These are phyloP conservation scores for Arachnomyces sp. DNA, from an alignment of 2,329 filamentous ascomycete species.

Conservation along the genomic window DNA sequence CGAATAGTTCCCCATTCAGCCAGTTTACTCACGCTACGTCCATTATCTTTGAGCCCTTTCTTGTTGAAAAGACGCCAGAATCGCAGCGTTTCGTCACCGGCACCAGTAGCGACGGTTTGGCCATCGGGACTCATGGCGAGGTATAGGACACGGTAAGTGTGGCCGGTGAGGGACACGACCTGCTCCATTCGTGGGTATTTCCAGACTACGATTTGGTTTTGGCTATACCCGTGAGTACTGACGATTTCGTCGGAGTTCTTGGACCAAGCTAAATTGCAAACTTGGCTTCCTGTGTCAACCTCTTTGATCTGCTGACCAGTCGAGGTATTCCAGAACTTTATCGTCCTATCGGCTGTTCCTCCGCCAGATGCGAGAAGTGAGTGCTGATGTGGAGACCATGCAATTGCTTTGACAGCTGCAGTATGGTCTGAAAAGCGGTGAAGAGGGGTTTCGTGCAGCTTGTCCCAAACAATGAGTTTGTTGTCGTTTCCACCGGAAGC, in stretches of 20 bases:
- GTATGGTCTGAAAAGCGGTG: conserved; percentile 94
- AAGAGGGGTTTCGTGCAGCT: conserved; percentile 79
- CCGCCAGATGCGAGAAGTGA: conserved; percentile 91
- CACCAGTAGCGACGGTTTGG: conserved; percentile 85
- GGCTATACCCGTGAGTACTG: conserved; percentile 91
- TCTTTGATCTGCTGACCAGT: conserved; percentile 75
- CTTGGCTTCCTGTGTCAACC: conserved; percentile 92
- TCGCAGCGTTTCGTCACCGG: conserved; percentile 87
- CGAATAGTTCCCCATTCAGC: conserved; percentile 80
- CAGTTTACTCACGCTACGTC: conserved; percentile 58
- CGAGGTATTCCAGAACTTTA: conserved; percentile 95
- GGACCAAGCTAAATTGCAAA: conserved; percentile 97
- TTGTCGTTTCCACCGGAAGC: conserved; percentile 97
- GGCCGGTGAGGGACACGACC: conserved; percentile 86
- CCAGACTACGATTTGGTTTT: conserved; percentile 99
- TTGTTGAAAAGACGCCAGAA: conserved; percentile 97
- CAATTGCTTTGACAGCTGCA: conserved; percentile 92
- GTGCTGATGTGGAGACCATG: conserved; percentile 94
- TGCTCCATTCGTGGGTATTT: conserved; percentile 98
- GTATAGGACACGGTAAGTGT: conserved; percentile 94
- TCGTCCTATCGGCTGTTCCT: conserved; percentile 88
- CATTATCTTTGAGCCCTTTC: conserved; percentile 60
- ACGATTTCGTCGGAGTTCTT: conserved; percentile 98
- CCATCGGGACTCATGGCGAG: conserved; percentile 96
- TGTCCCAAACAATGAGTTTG: conserved; percentile 98